These are phyloP conservation scores for Fraxinus velutina DNA, from an alignment of 305 asterid species.

Conservation along the genomic window DNA sequence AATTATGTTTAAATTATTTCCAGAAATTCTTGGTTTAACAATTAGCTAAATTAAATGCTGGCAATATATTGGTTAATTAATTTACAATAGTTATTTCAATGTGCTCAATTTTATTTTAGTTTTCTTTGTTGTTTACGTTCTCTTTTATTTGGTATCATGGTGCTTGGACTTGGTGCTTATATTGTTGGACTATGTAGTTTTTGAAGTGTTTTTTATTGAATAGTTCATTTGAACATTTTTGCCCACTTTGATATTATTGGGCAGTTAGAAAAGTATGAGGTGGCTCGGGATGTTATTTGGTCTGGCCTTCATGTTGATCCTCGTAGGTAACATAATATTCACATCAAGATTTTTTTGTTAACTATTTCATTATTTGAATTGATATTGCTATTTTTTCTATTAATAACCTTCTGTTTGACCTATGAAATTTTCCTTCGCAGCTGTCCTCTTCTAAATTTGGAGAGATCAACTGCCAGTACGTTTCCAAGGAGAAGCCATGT, in stretches of 20 bases:
- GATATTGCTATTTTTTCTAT: neutral
- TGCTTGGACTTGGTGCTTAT: constrained; percentile 12
- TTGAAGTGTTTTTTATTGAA: neutral
- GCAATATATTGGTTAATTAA: neutral
- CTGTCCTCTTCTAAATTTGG: constrained; percentile 57
- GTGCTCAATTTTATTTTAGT: neutral
- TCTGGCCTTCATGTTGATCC: constrained; percentile 78
- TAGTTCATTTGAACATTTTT: constrained; percentile 17
- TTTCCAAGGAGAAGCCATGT: constrained; percentile 52
- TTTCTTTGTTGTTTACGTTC: constrained; percentile 6
- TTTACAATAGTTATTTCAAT: neutral
- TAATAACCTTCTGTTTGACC: constrained; percentile 6
- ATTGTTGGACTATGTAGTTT: neutral
- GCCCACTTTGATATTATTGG: constrained; percentile 25
- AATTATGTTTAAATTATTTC: constrained; percentile 11
- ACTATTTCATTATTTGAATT: neutral
- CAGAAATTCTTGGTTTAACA: neutral
- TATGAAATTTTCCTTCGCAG: constrained; percentile 39
- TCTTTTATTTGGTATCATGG: constrained; percentile 7
- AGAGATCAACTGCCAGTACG: constrained; percentile 41
- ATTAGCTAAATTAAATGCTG: constrained; percentile 11
- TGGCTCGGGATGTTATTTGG: constrained; percentile 62
- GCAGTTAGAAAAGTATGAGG: constrained; percentile 86
- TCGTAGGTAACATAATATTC: constrained; percentile 46
- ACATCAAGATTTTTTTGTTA: neutral